Evolutionary conservation across 2,329 filamentous ascomycete genomes (phyloP), one percentile per base, ranked within the genome.

Genomic region (Sporothrix globosa): DNA sequence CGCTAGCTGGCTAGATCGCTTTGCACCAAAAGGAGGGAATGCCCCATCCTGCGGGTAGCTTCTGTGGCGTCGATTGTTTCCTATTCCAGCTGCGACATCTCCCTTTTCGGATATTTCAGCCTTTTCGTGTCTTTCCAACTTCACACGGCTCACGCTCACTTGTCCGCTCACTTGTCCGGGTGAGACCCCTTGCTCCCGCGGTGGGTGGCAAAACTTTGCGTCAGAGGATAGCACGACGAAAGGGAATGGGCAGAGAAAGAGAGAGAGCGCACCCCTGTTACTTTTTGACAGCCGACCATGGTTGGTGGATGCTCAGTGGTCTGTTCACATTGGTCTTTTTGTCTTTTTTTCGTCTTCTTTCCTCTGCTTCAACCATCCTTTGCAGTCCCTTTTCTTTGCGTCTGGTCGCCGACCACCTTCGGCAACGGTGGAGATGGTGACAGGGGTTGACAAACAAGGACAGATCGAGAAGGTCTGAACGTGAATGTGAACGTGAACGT

Each of bases 361-460:
- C 24, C 4, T 66, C 48, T 21, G 21, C 3, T 4, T 30, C 27
- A 30, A 4, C 27, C 27, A 30, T 30, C 27, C 5, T 30, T 30
- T 3, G 27, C 14, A n/a, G 19, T 50, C 11, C 14, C 41, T 17
- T 44, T 44, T 14, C 9, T 24, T n/a, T 53, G 30, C 9, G 34
- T 30, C 44, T 68, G 70, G 66, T 71, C 70, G 70, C 44, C 70
- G 70, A 71, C 70, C 67, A 68, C 69, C 27, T 50, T 69, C 56
- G 39, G 56, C 48, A 68, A 30, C 27, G 11, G 56, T 53, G 46
- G n/a, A n/a, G 34, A 46, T 30, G 19, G 24, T 50, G 63, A 34
- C 63, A 66, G 53, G 67, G 67, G 41, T 44, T 24, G 3, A n/a
- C 34, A 34, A 34, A 34, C 34, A 34, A 19, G 34, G 17, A 67